Base-by-base conservation (phyloP, 805 yeast species). In the Barnettozyma sp. region DNA sequence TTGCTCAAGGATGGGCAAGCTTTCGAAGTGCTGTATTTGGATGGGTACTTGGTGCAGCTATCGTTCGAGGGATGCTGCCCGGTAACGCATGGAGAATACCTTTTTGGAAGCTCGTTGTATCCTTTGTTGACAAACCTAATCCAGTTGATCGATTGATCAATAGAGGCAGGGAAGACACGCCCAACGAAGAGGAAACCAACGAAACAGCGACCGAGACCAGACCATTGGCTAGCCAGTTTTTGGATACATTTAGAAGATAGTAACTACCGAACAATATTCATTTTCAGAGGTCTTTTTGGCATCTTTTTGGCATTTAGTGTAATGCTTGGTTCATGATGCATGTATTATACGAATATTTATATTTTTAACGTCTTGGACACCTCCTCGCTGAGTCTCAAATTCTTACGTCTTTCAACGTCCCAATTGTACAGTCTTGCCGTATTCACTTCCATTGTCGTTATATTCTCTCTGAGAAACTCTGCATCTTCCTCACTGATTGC, bases 391-490 rank as follows among this genome's bases (percentile, higher is more conserved):
- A 63, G 59, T 65, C 80, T 60, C 24, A 57, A 30, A 28, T 55
- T 58, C 41, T 64, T 64, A 58, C 88, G 73, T 60, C 84, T 71
- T 52, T 80, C 83, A 8, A 84, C 90, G 54, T 82, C 94, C 88
- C 90, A 83, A 51, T 84, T 84, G 55, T 83, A 84, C 55, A 83
- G 69, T 45, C 98, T 72, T 1, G 98, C 97, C 13, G 95, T 86
- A 55, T 92, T 92, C 34, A 92, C 98, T 59, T 92, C 97, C 88
- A 92, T 85, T 4, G 97, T 90, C 12, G 98, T 92, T 43, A 90
- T 88, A 50, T 87, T 87, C 46, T 83, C 92, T 45, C 92, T 74
- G 42, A 80, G 67, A 46, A 78, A 87, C 51, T 84, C 95, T 42
- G 83, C 70, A 55, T 86, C 98, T 44, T 83, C 94, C 46, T 83